Evolutionary conservation across 106 monocot species (phyloP), one percentile per base, ranked within the genome.

Genomic region (Acanthochlamys bracteata): DNA sequence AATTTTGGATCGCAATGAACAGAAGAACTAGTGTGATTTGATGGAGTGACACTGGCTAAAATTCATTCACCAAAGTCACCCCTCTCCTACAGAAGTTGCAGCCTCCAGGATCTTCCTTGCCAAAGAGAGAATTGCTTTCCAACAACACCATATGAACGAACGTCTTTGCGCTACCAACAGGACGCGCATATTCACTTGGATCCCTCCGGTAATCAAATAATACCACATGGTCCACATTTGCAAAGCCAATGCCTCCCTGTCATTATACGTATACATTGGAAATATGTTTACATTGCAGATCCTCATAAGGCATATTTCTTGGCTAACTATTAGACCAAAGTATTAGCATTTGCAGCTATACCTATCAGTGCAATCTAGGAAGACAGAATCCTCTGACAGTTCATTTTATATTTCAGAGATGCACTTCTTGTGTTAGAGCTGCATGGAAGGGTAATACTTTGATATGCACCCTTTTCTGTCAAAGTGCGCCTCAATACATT

Each of bases 361-460:
- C 96, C 96, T 86, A 55, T 98, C 96, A 11, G 96, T 98, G 83
- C 92, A 99, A 39, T 92, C 72, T 19, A 99, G 77, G 59, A 92
- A 99, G 68, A 82, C 74, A 13, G 73, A 68, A 46, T 83, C 85
- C 25, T 75, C 70, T 41, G 89, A 75, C 16, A 75, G 69, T 54
- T 80, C 72, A 68, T 60, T 71, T 79, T 75, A 99, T 79, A 77
- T 99, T 92, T 24, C 83, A 45, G 10, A 83, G 69, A 11, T 92
- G 83, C 39, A 70, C 33, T 52, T 89, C 89, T 61, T 92, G 88
- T 41, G 79, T 75, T 54, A 99, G 42, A 17, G 98, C 98, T 52
- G 83, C 82, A 77, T 99, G 98, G 71, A 99, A 99, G 19, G 92
- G 81, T 40, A 99, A 68, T 17, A 79, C 79, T 73, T 82, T 89